phyloP scores from a whole-genome alignment of 331 rosid genomes.

The Quercus phellos region DNA sequence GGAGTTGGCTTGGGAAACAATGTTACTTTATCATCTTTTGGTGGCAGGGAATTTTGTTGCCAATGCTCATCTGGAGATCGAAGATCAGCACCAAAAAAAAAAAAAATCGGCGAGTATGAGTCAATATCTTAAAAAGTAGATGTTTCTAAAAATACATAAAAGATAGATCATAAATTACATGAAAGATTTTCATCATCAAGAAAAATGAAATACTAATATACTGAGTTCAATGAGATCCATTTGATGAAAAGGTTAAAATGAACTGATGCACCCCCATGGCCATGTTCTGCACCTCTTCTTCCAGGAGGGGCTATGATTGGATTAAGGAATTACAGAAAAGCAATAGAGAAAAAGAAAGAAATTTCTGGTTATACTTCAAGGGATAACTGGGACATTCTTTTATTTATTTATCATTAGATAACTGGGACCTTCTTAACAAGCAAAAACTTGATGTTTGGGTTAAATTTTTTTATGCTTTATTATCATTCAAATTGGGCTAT shows the following conservation, averaged over 20 bases:
- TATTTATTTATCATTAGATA: too few species aligned
- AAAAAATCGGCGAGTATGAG: background rate
- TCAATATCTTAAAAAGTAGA: background rate
- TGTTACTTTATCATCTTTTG: slow-evolving; percentile 11
- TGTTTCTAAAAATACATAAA: background rate
- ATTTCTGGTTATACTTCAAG: too few species aligned
- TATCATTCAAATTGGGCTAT: too few species aligned
- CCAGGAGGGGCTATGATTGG: too few species aligned
- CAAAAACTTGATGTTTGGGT: too few species aligned
- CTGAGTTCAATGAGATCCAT: background rate
- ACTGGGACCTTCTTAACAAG: too few species aligned
- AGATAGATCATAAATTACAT: background rate
- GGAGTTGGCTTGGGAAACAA: slow-evolving; percentile 23
- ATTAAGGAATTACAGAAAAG: too few species aligned
- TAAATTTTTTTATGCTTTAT: too few species aligned
- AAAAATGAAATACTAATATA: background rate
- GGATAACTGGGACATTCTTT: too few species aligned
- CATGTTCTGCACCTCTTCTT: too few species aligned
- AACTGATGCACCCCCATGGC: background rate
- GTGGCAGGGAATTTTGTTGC: slow-evolving; percentile 37
- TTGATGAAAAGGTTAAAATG: background rate
- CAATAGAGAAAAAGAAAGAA: too few species aligned
- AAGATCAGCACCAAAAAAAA: background rate
- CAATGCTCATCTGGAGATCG: slow-evolving; percentile 38
- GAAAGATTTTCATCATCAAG: background rate